These are phyloP conservation scores for Xylaria sp. DNA, from an alignment of 2,329 filamentous ascomycete species.

Conservation along the genomic window DNA sequence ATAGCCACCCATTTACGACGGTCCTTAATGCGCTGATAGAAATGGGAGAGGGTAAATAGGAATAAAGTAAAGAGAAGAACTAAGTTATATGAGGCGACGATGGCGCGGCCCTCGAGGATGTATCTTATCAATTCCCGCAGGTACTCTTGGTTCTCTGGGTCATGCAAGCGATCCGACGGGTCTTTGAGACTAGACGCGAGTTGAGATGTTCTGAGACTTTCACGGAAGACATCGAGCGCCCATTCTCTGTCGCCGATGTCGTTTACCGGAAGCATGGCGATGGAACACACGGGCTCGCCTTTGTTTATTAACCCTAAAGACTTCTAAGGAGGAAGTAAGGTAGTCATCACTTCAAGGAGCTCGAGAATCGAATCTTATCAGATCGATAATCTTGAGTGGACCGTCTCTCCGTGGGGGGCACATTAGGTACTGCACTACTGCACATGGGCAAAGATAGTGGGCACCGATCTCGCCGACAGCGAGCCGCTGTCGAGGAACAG, in stretches of 20 bases:
- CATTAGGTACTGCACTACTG: background rate
- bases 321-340: slow-evolving; percentile 13
- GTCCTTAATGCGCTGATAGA: slow-evolving; percentile 39
- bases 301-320: background rate
- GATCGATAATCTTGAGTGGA: slow-evolving; percentile 42
- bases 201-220: slow-evolving; percentile 42
- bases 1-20: slow-evolving; percentile 44
- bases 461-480: slow-evolving; percentile 21
- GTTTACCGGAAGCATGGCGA: slow-evolving; percentile 34
- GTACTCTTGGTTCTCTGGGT: slow-evolving; percentile 52
- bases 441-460: background rate
- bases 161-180: slow-evolving; percentile 28
- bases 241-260: slow-evolving; percentile 32
- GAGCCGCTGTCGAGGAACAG: slow-evolving; percentile 2
- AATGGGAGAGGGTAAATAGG: slow-evolving; percentile 47
- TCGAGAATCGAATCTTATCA: slow-evolving; percentile 47
- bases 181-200: slow-evolving; percentile 20
- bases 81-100: slow-evolving; percentile 52
- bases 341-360: background rate
- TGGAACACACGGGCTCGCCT: slow-evolving; percentile 3
- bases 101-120: slow-evolving; percentile 50
- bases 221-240: slow-evolving; percentile 40
- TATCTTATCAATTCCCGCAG: slow-evolving; percentile 49
- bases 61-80: slow-evolving; percentile 48
- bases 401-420: slow-evolving; percentile 22